phyloP scores from a whole-genome alignment of 176 grass and related monocot genomes.

The Musa beccarii region DNA sequence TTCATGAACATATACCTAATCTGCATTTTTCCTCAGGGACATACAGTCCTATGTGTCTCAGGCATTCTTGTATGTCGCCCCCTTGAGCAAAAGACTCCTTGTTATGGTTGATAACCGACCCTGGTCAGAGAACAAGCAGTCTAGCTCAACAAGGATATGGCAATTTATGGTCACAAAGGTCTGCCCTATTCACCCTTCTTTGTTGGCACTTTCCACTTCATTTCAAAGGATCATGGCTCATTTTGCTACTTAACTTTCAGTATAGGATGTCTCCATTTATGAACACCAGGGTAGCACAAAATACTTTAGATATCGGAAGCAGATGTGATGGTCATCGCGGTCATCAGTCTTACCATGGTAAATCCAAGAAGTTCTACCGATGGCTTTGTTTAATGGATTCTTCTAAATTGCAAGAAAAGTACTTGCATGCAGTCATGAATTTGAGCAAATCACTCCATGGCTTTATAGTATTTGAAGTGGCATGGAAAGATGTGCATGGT shows the following conservation, averaged over 20 bases:
- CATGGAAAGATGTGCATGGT: slow-evolving; percentile 72
- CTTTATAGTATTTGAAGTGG: slow-evolving; percentile 86
- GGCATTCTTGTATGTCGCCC: slow-evolving; percentile 66
- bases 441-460: slow-evolving; percentile 43
- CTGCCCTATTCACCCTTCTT: neutral
- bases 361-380: slow-evolving; percentile 26
- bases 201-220: neutral
- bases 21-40: slow-evolving; percentile 40
- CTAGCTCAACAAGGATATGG: slow-evolving; percentile 65
- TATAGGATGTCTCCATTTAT: slow-evolving; percentile 90
- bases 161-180: slow-evolving; percentile 95
- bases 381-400: slow-evolving; percentile 44
- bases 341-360: slow-evolving; percentile 6
- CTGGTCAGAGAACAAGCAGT: slow-evolving; percentile 54
- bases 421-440: slow-evolving; percentile 11
- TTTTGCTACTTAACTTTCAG: slow-evolving; percentile 29
- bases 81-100: slow-evolving; percentile 65
- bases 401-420: slow-evolving; percentile 9
- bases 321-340: neutral
- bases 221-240: neutral
- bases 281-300: slow-evolving; percentile 33
- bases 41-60: slow-evolving; percentile 73
- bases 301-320: slow-evolving; percentile 6
- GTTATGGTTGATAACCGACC: slow-evolving; percentile 92
- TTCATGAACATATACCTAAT: neutral